phyloP scores from a whole-genome alignment of 192 early-diverging fungal species.

The Podila horticola region DNA sequence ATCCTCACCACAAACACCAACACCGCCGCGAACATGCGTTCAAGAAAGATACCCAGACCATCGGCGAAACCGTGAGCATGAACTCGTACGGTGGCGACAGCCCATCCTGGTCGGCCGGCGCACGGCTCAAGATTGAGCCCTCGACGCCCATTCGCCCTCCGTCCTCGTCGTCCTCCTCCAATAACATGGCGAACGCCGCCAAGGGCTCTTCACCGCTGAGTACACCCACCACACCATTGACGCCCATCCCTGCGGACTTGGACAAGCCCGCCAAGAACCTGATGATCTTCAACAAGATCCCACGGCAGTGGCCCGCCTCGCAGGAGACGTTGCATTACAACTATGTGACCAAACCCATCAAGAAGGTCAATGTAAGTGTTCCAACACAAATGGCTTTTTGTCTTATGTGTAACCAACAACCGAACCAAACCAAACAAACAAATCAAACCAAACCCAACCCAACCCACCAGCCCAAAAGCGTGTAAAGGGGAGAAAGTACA shows the following conservation, averaged over 20 bases:
- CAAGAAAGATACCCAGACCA: slow-evolving; percentile 1
- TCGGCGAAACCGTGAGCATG: slow-evolving; percentile 7
- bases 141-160: slow-evolving; percentile 20
- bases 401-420: not conserved
- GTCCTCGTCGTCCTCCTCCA: slow-evolving; percentile 2
- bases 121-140: slow-evolving; percentile 36
- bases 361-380: slow-evolving; percentile 31
- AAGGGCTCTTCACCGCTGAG: slow-evolving; percentile 17
- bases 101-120: slow-evolving; percentile 8
- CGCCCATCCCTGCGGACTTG: slow-evolving; percentile 33
- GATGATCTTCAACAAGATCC: slow-evolving; percentile 51
- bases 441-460: too few relatives aligned
- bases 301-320: slow-evolving; percentile 46
- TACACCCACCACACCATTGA: slow-evolving; percentile 21
- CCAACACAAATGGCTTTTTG: not conserved
- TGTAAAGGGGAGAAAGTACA: too few relatives aligned
- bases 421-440: too few relatives aligned
- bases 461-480: too few relatives aligned
- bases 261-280: slow-evolving; percentile 44
- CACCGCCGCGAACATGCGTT: not conserved
- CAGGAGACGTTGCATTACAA: slow-evolving; percentile 47
- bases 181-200: not conserved
- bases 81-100: slow-evolving; percentile 25
- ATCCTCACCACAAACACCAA: not conserved
- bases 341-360: slow-evolving; percentile 18